phyloP scores from a whole-genome alignment of 257 asterid genomes.

The Echites panduratus region DNA sequence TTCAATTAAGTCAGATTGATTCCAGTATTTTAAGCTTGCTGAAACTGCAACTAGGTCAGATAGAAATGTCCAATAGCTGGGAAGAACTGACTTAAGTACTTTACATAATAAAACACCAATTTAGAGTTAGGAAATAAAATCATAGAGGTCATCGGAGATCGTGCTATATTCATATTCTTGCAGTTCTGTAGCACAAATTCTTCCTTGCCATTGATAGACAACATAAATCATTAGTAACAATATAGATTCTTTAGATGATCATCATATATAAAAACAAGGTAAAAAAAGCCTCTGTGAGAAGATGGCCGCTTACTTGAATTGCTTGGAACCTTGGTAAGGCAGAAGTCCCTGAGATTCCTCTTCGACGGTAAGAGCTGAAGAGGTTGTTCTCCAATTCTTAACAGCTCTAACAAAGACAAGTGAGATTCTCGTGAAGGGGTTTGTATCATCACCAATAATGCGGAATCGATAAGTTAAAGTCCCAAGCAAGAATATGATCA shows the following conservation, averaged over 20 bases:
- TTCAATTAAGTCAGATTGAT: background rate
- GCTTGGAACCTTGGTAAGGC: constrained; percentile 20
- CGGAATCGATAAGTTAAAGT: constrained; percentile 22
- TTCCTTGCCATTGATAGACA: background rate
- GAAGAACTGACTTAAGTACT: background rate
- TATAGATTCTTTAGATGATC: background rate
- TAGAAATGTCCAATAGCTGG: background rate
- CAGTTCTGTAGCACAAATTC: background rate
- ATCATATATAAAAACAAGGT: background rate
- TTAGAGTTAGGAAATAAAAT: background rate
- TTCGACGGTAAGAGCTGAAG: background rate
- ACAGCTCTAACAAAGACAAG: constrained; percentile 19
- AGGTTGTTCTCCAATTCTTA: constrained; percentile 15
- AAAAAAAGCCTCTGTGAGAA: background rate
- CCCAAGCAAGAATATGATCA: constrained; percentile 21
- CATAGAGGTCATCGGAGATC: background rate
- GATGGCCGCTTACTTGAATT: constrained; percentile 17
- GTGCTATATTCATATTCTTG: too few relatives aligned
- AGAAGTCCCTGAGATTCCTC: constrained; percentile 14
- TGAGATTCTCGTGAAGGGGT: constrained; percentile 19
- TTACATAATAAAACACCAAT: background rate
- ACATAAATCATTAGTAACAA: background rate
- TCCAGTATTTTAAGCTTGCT: background rate
- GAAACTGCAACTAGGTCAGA: too few relatives aligned
- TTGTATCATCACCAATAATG: constrained; percentile 10